Base-by-base conservation (phyloP, 2,329 filamentous ascomycete species). In the Trichoderma endophyticum region DNA sequence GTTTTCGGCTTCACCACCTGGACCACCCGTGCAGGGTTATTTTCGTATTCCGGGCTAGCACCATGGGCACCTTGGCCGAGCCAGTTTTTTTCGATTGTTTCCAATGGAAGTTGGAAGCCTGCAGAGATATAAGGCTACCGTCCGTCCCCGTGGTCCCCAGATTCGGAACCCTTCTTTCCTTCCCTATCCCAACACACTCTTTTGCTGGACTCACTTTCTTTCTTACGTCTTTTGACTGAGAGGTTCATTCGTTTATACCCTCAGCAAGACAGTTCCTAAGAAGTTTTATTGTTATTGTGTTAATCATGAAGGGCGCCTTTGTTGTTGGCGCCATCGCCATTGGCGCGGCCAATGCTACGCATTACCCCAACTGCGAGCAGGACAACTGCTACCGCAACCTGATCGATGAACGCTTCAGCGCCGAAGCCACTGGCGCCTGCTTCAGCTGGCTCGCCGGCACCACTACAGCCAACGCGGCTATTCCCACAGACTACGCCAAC, bases 361-460 rank as follows among this genome's bases (percentile, higher is more conserved):
- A 71, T 9, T 80, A 77, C 67, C 79, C 80, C 43, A 71, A 77
- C 39, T 80, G 78, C 72, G 78, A 81, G 61, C 43, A 69, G 21
- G 77, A 80, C 71, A 79, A 80, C 77, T 82, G 81, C 78, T 82
- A 81, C 75, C 76, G 77, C 73, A 80, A 82, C 74, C 67, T 82
- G 66, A 75, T 79, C 70, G 78, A 82, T 73, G 12, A 73, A 2
- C 79, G 80, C 68, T 80, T 80, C 73, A 75, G 75, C 56, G 75
- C 73, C 24, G 71, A 77, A 51, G 78, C 78, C 56, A 75, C 76
- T 54, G 65, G 32, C 6, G 82, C 82, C 75, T 83, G 82, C 74
- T 68, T 78, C 14, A 75, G 75, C 3, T 82, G 77, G 73, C 77
- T 83, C 61, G 63, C 77, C 24, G 76, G 74, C 30, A 78, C 75